phyloP scores from a whole-genome alignment of 2,329 filamentous ascomycete genomes.

The Calonectria montana region DNA sequence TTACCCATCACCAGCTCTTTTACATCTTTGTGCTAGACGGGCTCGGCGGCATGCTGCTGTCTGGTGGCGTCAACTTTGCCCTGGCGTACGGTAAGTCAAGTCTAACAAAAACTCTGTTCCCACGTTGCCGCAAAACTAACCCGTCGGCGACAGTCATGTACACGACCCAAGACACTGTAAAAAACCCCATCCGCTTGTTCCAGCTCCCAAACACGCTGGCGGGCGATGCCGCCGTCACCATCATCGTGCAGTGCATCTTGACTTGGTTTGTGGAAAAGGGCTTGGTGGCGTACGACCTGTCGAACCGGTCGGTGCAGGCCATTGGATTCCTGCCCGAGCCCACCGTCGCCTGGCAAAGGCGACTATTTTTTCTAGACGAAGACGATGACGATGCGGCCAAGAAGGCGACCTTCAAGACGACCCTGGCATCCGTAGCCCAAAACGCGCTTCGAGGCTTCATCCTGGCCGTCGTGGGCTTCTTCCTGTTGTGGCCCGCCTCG shows the following conservation, averaged over 20 bases:
- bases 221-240: constrained; percentile 61
- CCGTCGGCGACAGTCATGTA: constrained; percentile 56
- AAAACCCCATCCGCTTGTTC: constrained; percentile 59
- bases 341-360: constrained; percentile 47
- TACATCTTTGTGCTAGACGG: constrained; percentile 62
- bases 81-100: constrained; percentile 57
- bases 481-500: constrained; percentile 56
- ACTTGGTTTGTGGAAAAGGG: constrained; percentile 63
- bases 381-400: not conserved
- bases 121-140: not conserved
- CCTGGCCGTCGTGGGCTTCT: constrained; percentile 50
- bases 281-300: constrained; percentile 61
- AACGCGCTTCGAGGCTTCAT: constrained; percentile 42
- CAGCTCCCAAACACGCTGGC: constrained; percentile 63
- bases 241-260: constrained; percentile 61
- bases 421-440: constrained; percentile 39
- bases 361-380: constrained; percentile 45
- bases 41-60: constrained; percentile 56
- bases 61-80: constrained; percentile 61
- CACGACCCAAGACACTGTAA: constrained; percentile 48
- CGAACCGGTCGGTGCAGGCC: constrained; percentile 56
- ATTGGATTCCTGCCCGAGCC: constrained; percentile 58
- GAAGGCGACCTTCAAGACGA: not conserved
- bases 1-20: constrained; percentile 56
- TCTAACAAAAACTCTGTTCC: not conserved